Percentiles rank a stretch among this genome's conserved stretches.
These are phyloP conservation scores for Termitomyces sp. DNA, from an alignment of 768 basidiomycete species.

Conservation along the genomic window DNA sequence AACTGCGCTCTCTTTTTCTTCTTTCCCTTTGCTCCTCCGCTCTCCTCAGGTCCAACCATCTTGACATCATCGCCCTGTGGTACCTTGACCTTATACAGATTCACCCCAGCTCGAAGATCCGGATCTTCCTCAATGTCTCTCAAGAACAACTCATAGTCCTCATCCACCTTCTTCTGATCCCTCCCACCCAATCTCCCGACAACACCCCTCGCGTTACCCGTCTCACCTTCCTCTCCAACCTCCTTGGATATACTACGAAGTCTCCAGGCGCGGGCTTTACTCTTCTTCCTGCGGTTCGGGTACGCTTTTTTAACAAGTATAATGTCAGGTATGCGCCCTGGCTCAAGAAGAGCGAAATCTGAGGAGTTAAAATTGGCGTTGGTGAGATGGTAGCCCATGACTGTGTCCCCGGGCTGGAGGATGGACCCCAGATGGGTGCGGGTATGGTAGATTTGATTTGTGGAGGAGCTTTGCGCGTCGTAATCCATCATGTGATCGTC, in stretches of 20 bases:
- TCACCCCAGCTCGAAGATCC: constrained; percentile 82
- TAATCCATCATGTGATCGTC: constrained; percentile 55
- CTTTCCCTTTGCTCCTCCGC: constrained; percentile 18
- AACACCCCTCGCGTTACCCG: constrained; percentile 73
- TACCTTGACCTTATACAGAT: constrained; percentile 67
- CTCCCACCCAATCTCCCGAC: constrained; percentile 87
- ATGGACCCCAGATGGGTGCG: constrained; percentile 91
- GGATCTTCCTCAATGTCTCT: constrained; percentile 93
- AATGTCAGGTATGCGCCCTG: constrained; percentile 78
- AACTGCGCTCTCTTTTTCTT: constrained; percentile 42
- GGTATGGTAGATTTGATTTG: constrained; percentile 86
- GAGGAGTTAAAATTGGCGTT: constrained; percentile 92
- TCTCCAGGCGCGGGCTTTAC: constrained; percentile 78
- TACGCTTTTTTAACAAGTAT: constrained; percentile 95
- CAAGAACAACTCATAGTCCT: constrained; percentile 96
- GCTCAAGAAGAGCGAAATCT: constrained; percentile 65
- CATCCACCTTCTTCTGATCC: constrained; percentile 89
- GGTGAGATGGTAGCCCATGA: constrained; percentile 84
- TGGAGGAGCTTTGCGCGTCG: constrained; percentile 48
- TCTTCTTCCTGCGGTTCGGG: constrained; percentile 91
- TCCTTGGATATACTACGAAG: constrained; percentile 91
- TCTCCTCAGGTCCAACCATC: constrained; percentile 42
- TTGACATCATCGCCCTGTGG: constrained; percentile 34
- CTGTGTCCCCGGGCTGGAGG: constrained; percentile 93
- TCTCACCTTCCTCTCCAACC: constrained; percentile 82